Base-by-base conservation (phyloP, 257 asterid species). In the Capsicum pubescens region DNA sequence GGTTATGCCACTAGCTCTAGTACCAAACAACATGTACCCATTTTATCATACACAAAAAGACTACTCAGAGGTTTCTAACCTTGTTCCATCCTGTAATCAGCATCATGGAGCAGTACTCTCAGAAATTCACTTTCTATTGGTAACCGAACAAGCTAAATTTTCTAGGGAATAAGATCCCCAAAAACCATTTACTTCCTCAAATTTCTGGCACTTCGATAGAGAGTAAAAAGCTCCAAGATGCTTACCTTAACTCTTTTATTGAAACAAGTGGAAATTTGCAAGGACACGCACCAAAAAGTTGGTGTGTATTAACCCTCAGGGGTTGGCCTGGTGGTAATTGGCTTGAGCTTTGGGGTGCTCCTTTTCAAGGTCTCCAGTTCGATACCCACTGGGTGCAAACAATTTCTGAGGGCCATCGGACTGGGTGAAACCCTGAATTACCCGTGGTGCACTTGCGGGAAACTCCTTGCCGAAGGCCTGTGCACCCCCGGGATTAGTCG, bases 101-200 rank as follows among this genome's bases (percentile, higher is more conserved):
- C 52, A 36, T 19, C 50, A 67, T 13, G 48, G 19, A 67, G 50
- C 74, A 67, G 12, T 7, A 36, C 21, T 67, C 81, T 74, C 46
- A 74, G 7, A 21, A 7, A 50, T 74, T 74, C 21, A 21, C 61
- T 74, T 50, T 21, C 21, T 60, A 48, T 7, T 74, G 44, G 12
- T 74, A 50, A 50, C 61, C 13, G 4, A 74, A 50, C 21, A 74
- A 50, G 61, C 46, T 74, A 74, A 14, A 48, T 44, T 19, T 74
- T 74, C 50, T 57, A 46, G 58, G 58, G 1, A 46, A n/a, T 16
- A 74, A 21, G 46, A 52, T 74, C 81, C 81, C 8, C 19, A 50
- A 74, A 60, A 12, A 50, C 21, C 46, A 74, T 50, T 50, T 74
- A 61, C 21, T 74, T 50, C 81, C 81, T 74, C 81, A 21, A 50